These are phyloP conservation scores for Trypanosoma avium DNA, from an alignment of 208 protist genomes.

Conservation along the genomic window DNA sequence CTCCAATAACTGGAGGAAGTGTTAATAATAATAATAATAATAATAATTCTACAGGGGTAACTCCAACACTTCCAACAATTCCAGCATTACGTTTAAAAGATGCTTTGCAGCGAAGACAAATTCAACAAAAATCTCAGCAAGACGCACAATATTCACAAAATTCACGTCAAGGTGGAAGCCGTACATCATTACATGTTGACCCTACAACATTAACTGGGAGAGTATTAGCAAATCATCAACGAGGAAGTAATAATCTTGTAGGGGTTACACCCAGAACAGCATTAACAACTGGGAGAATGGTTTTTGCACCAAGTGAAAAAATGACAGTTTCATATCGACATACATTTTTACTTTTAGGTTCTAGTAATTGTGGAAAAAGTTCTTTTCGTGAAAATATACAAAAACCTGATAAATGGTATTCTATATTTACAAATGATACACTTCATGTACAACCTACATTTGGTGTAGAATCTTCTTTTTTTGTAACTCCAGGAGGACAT, in stretches of 20 bases:
- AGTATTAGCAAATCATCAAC: not conserved
- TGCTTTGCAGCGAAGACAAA: constrained; percentile 14
- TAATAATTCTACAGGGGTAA: too few species aligned
- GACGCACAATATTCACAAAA: too few species aligned
- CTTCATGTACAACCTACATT: constrained; percentile 23
- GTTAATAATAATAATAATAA: not conserved
- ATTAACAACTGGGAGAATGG: not conserved
- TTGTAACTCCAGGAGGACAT: constrained; percentile 9
- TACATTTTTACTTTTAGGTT: constrained; percentile 73
- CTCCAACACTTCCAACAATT: not conserved
- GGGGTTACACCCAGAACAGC: constrained; percentile 11
- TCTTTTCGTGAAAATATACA: constrained; percentile 53
- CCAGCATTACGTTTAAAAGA: constrained; percentile 26
- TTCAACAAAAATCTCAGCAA: too few species aligned
- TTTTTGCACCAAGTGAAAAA: constrained; percentile 18
- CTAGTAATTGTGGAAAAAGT: constrained; percentile 56
- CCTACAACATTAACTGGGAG: not conserved
- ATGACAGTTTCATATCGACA: constrained; percentile 49
- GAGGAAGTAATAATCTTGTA: not conserved
- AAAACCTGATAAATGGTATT: constrained; percentile 45
- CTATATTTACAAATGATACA: constrained; percentile 36
- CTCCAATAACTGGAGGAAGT: too few species aligned
- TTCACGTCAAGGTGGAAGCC: not conserved
- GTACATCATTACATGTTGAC: not conserved
- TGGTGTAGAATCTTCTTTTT: constrained; percentile 20